phyloP scores from a whole-genome alignment of 148 eudicot species.

The Salicornia ramosissima region DNA sequence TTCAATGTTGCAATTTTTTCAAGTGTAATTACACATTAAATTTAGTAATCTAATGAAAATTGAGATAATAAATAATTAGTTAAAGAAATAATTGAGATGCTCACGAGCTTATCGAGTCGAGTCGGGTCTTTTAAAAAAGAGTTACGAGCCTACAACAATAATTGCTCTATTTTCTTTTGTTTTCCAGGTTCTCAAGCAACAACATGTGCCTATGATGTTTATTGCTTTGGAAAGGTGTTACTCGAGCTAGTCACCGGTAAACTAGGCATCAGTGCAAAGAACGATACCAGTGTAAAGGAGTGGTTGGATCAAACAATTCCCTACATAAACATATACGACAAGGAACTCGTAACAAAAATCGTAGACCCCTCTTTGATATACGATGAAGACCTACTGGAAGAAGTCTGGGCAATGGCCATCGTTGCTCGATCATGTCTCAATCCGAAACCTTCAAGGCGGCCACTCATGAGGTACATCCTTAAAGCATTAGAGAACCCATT shows the following conservation, averaged over 20 bases:
- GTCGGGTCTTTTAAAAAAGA: not conserved
- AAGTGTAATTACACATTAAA: too few species aligned
- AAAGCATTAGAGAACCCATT: conserved; percentile 90
- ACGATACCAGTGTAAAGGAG: conserved; percentile 58
- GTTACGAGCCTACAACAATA: not conserved
- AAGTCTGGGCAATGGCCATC: conserved; percentile 99
- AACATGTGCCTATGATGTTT: conserved; percentile 81
- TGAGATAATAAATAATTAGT: not conserved
- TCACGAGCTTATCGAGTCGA: too few species aligned
- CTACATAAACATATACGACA: conserved; percentile 74
- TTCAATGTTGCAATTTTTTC: too few species aligned
- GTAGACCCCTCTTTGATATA: conserved; percentile 86
- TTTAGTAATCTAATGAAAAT: not conserved
- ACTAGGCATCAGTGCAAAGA: conserved; percentile 72
- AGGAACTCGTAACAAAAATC: conserved; percentile 82
- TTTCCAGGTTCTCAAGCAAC: conserved; percentile 60
- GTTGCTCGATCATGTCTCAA: conserved; percentile 96
- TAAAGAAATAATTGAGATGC: not conserved
- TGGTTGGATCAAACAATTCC: conserved; percentile 64
- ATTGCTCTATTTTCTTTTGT: not conserved
- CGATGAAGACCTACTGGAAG: conserved; percentile 94
- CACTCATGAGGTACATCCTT: conserved; percentile 82
- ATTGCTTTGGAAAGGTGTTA: conserved; percentile 90
- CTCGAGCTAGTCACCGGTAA: conserved; percentile 95
- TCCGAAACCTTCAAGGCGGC: conserved; percentile 77